Evolutionary conservation across 306 rosid species (phyloP).

Genomic region (Quillaja saponaria): DNA sequence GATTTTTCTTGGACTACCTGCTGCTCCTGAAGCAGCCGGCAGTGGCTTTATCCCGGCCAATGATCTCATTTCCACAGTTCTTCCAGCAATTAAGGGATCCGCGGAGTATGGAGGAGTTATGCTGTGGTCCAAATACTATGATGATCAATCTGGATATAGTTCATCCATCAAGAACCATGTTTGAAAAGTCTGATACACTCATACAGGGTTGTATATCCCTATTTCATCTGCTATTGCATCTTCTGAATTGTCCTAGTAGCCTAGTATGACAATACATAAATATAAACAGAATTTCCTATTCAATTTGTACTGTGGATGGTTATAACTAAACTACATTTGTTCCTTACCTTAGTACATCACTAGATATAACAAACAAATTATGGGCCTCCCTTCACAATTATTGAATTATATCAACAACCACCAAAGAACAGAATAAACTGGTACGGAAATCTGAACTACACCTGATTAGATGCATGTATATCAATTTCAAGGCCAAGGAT

Average conservation of each 20-base stretch:
- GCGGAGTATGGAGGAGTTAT: background rate
- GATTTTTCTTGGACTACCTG: conserved; percentile 14
- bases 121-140: conserved; percentile 8
- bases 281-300: background rate
- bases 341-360: background rate
- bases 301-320: background rate
- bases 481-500: too few species aligned
- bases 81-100: conserved; percentile 11
- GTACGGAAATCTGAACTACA: too few species aligned
- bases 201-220: background rate
- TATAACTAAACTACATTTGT: background rate
- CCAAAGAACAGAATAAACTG: too few species aligned
- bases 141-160: conserved; percentile 6
- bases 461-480: too few species aligned
- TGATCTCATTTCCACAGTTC: conserved; percentile 12
- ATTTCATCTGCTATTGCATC: background rate
- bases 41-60: conserved; percentile 1
- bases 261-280: too few species aligned
- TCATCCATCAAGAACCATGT: conserved; percentile 3
- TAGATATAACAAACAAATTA: too few species aligned
- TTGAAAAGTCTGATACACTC: background rate
- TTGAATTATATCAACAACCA: too few species aligned
- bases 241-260: too few species aligned
- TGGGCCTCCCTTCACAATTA: too few species aligned
- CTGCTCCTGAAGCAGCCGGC: conserved; percentile 20